Percentiles rank a stretch among this genome's conserved stretches.
Conservation (phyloP, 2,329 filamentous ascomycete species). For the Fusarium chuoi region DNA sequence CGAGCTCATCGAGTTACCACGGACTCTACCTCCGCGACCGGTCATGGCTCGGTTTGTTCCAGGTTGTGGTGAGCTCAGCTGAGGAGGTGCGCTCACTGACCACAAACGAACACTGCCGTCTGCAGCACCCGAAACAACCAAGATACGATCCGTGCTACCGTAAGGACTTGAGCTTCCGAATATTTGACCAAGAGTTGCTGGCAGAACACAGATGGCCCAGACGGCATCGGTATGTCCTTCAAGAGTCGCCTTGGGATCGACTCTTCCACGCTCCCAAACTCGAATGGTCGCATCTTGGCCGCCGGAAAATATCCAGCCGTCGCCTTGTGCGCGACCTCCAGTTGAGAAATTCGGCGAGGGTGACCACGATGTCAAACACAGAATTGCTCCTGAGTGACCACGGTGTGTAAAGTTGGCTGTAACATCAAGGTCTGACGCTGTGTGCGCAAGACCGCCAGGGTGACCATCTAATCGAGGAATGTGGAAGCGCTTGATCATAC, state of each 20-base stretch:
- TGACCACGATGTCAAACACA: conserved; percentile 87
- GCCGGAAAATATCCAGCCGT: conserved; percentile 98
- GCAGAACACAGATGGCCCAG: conserved; percentile 93
- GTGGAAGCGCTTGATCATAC: conserved; percentile 95
- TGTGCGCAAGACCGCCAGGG: conserved; percentile 56
- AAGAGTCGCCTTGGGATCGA: conserved; percentile 94
- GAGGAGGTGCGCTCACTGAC: conserved; percentile 92
- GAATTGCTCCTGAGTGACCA: conserved; percentile 90
- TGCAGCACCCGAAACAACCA: conserved; percentile 90
- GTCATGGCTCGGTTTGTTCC: conserved; percentile 67
- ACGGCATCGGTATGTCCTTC: conserved; percentile 96
- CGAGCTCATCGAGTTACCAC: conserved; percentile 93
- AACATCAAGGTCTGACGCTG: conserved; percentile 85
- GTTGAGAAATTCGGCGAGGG: conserved; percentile 89
- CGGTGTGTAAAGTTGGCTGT: conserved; percentile 94
- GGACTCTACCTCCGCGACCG: conserved; percentile 75
- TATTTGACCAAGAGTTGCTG: conserved; percentile 80
- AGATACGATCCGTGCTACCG: conserved; percentile 84
- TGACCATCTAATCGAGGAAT: conserved; percentile 81
- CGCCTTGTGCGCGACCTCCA: conserved; percentile 85
- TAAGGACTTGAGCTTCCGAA: conserved; percentile 81
- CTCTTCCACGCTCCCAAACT: conserved; percentile 93
- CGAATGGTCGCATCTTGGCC: conserved; percentile 93
- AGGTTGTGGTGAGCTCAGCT: conserved; percentile 82
- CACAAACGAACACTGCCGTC: conserved; percentile 94